Evolutionary conservation across 192 early-diverging fungal species (phyloP).

Genomic region (Coemansia sp.): DNA sequence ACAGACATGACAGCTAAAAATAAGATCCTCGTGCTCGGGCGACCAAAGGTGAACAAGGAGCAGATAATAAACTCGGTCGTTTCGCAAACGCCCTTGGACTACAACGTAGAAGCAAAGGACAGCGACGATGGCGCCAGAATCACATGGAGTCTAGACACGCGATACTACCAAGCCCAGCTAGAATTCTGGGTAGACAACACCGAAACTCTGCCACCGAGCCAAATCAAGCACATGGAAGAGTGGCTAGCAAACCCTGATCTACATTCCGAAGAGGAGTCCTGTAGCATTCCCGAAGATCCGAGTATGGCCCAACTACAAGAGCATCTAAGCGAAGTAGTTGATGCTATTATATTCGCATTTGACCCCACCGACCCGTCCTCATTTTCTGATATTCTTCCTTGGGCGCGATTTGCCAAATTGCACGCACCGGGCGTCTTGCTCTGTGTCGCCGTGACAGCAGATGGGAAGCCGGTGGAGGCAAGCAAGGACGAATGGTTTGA

Average conservation of each 20-base stretch:
- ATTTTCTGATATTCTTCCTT: constrained; percentile 44
- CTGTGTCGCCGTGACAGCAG: constrained; percentile 19
- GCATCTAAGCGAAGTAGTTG: constrained; percentile 38
- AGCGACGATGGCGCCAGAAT: constrained; percentile 11
- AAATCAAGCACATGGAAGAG: constrained; percentile 21
- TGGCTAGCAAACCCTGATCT: constrained; percentile 28
- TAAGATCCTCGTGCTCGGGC: constrained; percentile 45
- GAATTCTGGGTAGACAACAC: constrained; percentile 53
- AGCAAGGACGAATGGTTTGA: constrained; percentile 29
- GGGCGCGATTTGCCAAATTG: constrained; percentile 28
- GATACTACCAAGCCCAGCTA: constrained; percentile 30
- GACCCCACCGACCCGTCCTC: constrained; percentile 19
- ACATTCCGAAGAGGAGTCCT: background rate
- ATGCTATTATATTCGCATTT: constrained; percentile 42
- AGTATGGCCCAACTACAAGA: constrained; percentile 27
- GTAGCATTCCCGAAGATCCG: constrained; percentile 17
- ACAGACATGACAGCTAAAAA: constrained; percentile 17
- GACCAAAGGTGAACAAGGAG: constrained; percentile 17
- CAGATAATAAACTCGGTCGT: constrained; percentile 21
- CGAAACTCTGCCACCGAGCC: constrained; percentile 12
- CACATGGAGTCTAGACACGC: constrained; percentile 35
- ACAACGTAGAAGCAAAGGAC: background rate
- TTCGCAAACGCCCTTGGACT: background rate
- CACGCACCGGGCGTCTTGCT: constrained; percentile 29
- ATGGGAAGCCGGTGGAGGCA: background rate